Evolutionary conservation across 1,139 yeast genomes (phyloP).

Genomic region (Geotrichum candidum): DNA sequence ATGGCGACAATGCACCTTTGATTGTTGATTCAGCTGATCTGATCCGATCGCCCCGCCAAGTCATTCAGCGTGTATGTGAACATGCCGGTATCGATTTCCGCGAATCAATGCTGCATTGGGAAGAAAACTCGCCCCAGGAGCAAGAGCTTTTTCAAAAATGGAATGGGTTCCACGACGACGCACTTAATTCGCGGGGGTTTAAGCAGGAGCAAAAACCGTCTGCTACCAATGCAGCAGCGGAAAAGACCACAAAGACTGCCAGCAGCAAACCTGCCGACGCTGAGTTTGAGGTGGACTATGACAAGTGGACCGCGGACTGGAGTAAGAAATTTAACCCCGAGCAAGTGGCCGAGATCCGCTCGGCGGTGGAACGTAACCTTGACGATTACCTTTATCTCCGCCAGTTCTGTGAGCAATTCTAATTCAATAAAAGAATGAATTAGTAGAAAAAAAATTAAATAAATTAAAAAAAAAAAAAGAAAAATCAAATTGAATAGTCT

Average conservation of each 20-base stretch:
- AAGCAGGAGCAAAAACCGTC: not conserved
- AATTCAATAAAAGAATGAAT: not conserved
- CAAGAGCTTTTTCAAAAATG: slow-evolving; percentile 28
- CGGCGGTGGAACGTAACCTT: slow-evolving; percentile 24
- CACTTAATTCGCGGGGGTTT: slow-evolving; percentile 28
- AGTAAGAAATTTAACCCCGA: slow-evolving; percentile 20
- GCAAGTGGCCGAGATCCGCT: slow-evolving; percentile 22
- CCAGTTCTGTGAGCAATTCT: slow-evolving; percentile 5
- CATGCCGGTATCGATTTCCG: slow-evolving; percentile 24
- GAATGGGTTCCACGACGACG: slow-evolving; percentile 32
- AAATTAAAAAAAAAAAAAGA: not conserved
- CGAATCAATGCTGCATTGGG: slow-evolving; percentile 28
- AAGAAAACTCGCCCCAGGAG: slow-evolving; percentile 22
- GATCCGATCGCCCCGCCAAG: slow-evolving; percentile 24
- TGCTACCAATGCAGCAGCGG: not conserved
- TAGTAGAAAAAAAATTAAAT: not conserved
- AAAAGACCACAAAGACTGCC: not conserved
- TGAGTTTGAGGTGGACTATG: slow-evolving; percentile 23
- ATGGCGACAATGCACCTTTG: slow-evolving; percentile 11
- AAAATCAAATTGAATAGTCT: too few species aligned
- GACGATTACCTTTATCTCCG: slow-evolving; percentile 28
- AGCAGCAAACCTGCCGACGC: not conserved
- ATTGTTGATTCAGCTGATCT: slow-evolving; percentile 29
- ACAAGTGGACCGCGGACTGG: slow-evolving; percentile 26
- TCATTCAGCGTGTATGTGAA: slow-evolving; percentile 24